Base-by-base conservation (phyloP, 768 basidiomycete species). In the Daedaleopsis nitida region DNA sequence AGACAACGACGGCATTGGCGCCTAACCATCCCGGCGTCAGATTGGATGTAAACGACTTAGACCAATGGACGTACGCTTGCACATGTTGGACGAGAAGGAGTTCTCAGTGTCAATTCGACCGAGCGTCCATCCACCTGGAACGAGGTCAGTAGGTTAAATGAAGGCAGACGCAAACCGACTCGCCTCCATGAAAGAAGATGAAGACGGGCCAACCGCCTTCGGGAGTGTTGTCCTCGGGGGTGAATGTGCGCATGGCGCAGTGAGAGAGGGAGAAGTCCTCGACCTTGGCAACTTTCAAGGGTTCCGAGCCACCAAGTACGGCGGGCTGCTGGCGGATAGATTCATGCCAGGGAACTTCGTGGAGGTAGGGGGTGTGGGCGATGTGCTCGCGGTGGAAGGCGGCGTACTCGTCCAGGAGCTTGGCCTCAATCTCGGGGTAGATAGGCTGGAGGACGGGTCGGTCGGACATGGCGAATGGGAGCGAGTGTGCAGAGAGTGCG, bases 71-170 rank as follows among this genome's bases (percentile, higher is more conserved):
- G 57, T 65, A 87, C 86, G 74, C 53, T 81, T 78, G 73, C 81
- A 83, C 78, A 86, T 81, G 53, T 82, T 83, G 1, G 84, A 85
- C 39, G 80, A 77, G 65, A 92, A 87, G 6, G 83, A 75, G n/a
- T 80, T 81, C 60, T 87, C 86, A 24, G 82, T 81, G 23, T 69
- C 68, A 65, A 89, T 86, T 57, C 77, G 85, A 0, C 90, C 90
- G 1, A 91, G 76, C 0, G 88, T 89, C 90, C 90, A 91, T 37
- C 90, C 90, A 44, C 90, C 89, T 87, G 65, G 6, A 14, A 32
- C 27, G 45, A 14, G 23, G 5, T 21, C 19, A 52, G 32, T 52
- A 49, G 13, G 23, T 21, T 11, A 13, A 24, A 23, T 14, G 14
- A 24, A 52, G 24, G 47, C 19, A 7, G 2, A 7, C 51, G 10